These are phyloP conservation scores for Ajuga reptans DNA, from an alignment of 305 asterid genomes.

Conservation along the genomic window DNA sequence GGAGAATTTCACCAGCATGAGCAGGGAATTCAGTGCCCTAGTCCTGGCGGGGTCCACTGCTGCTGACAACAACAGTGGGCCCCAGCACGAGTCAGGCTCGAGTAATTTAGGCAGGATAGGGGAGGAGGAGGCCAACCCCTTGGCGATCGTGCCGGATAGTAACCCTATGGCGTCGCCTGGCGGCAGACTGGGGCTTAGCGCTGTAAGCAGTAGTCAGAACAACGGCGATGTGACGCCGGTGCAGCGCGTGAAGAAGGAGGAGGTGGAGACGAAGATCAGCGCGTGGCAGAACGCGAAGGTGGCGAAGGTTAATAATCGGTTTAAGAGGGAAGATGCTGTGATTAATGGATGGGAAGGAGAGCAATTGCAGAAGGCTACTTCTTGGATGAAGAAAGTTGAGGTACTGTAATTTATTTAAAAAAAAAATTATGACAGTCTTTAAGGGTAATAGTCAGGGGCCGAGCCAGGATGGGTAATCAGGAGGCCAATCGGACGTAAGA, in stretches of 20 bases:
- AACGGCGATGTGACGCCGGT: constrained; percentile 34
- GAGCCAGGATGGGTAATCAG: too few relatives aligned
- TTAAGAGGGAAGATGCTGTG: constrained; percentile 79
- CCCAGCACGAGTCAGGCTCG: constrained; percentile 24
- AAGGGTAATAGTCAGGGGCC: too few relatives aligned
- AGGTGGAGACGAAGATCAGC: constrained; percentile 64
- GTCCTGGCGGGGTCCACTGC: constrained; percentile 61
- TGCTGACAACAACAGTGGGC: background rate
- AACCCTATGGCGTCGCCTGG: constrained; percentile 31
- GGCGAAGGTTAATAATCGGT: constrained; percentile 74
- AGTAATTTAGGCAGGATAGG: constrained; percentile 48
- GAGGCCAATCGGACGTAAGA: too few relatives aligned
- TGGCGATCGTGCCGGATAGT: constrained; percentile 64
- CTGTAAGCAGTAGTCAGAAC: background rate
- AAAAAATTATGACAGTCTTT: too few relatives aligned
- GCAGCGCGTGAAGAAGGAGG: constrained; percentile 74
- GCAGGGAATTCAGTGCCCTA: constrained; percentile 72
- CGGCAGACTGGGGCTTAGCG: background rate
- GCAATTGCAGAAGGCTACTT: constrained; percentile 69
- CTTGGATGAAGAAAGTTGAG: constrained; percentile 97
- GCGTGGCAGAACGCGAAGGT: constrained; percentile 91
- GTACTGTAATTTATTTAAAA: constrained; percentile 29
- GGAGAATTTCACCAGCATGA: constrained; percentile 60
- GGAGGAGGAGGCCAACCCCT: constrained; percentile 68
- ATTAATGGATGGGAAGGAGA: constrained; percentile 79